Evolutionary conservation across 371 early-diverging fungal genomes (phyloP).

Genomic region (Mucor lusitanicus): DNA sequence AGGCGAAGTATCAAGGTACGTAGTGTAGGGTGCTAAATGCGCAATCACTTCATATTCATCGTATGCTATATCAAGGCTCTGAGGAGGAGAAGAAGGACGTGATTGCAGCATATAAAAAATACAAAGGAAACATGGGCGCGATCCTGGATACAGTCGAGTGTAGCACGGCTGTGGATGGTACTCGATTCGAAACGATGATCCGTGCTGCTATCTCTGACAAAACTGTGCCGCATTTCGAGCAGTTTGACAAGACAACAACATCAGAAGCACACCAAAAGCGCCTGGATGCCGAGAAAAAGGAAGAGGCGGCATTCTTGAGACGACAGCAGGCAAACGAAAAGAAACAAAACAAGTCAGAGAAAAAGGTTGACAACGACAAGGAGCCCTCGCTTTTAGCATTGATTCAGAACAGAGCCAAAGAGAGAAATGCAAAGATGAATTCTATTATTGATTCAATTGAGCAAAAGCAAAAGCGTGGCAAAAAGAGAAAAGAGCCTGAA

Average conservation of each 20-base stretch:
- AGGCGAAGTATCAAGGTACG: conserved; percentile 63
- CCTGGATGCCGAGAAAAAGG: conserved; percentile 52
- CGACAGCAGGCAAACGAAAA: conserved; percentile 42
- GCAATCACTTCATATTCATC: neutral
- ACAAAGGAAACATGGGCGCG: conserved; percentile 74
- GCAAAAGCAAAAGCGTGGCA: conserved; percentile 3
- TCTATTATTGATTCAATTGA: conserved; percentile 52
- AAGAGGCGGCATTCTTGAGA: conserved; percentile 56
- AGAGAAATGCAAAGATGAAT: conserved; percentile 47
- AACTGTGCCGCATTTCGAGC: conserved; percentile 47
- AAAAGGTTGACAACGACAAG: conserved; percentile 21
- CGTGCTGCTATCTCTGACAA: conserved; percentile 63
- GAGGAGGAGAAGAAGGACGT: conserved; percentile 85
- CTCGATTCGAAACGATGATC: conserved; percentile 68
- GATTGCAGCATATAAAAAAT: conserved; percentile 62
- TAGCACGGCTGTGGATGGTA: conserved; percentile 67
- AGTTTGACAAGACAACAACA: conserved; percentile 59
- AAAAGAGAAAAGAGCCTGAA: conserved; percentile 14
- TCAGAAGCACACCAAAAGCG: conserved; percentile 54
- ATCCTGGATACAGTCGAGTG: conserved; percentile 72
- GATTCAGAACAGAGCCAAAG: conserved; percentile 41
- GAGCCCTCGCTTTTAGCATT: conserved; percentile 49
- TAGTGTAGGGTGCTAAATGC: neutral
- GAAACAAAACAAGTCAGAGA: conserved; percentile 42
- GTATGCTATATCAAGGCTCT: conserved; percentile 52